Base-by-base conservation (phyloP, 1,139 yeast species). In the Magnusiomyces fungicola region DNA sequence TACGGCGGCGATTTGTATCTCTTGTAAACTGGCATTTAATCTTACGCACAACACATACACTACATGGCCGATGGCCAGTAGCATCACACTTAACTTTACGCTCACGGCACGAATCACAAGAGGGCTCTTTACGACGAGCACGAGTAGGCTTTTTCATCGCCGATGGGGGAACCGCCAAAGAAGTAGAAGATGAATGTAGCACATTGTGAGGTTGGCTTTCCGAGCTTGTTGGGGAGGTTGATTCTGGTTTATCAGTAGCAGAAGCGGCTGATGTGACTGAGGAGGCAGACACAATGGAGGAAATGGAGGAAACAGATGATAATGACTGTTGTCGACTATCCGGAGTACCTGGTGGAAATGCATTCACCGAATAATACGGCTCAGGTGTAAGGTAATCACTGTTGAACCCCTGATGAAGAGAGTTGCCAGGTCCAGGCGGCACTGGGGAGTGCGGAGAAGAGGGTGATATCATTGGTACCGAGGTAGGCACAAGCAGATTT, bases 81-180 rank as follows among this genome's bases (percentile, higher is more conserved):
- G 66, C 65, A 46, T 63, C 65, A 54, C 66, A 63, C 49, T 63
- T 63, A 45, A 63, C 66, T 49, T 63, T 63, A n/a, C 66, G 58
- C 43, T 62, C 66, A 18, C 66, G 56, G 46, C 66, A 63, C 19
- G 66, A 64, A 42, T 63, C 66, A 51, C 66, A 63, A 3, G 66
- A 62, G 4, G 66, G 66, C 48, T 62, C 64, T 45, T 62, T 63
- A 3, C 66, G 52, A 33, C 66, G 57, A 44, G 59, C 63, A 10
- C 66, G 55, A 14, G 64, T 57, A 5, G 61, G 49, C 51, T 56
- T 54, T 23, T 34, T 34, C n/a, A n/a, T n/a, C n/a, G n/a, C n/a
- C n/a, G n/a, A n/a, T n/a, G n/a, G n/a, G n/a, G n/a, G n/a, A n/a
- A n/a, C n/a, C n/a, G n/a, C n/a, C n/a, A n/a, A n/a, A n/a, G n/a